A percentile compares a stretch with the other conserved stretches of the same genome.
Evolutionary conservation across 2,329 filamentous ascomycete genomes (phyloP).

Genomic region (Akanthomyces lecanii): DNA sequence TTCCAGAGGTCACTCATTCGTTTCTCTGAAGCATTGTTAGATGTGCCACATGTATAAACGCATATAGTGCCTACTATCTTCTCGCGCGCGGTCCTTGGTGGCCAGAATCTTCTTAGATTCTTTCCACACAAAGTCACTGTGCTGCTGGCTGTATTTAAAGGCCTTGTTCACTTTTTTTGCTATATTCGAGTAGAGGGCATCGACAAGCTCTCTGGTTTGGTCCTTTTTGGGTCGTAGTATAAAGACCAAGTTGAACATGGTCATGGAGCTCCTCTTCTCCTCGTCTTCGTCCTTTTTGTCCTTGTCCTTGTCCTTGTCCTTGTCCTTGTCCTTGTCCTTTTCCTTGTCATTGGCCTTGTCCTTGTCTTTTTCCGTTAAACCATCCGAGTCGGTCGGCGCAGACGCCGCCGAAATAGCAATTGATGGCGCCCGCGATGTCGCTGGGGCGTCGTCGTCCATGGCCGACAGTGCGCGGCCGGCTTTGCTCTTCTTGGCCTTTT

Average conservation of each 20-base stretch:
- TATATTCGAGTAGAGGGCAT: constrained; percentile 78
- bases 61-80: constrained; percentile 49
- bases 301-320: too few species aligned
- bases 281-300: constrained; percentile 46
- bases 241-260: constrained; percentile 97
- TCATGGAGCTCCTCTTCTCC: constrained; percentile 69
- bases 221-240: constrained; percentile 76
- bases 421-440: constrained; percentile 26
- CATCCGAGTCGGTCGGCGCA: constrained; percentile 25
- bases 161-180: constrained; percentile 90
- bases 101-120: constrained; percentile 79
- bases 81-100: constrained; percentile 76
- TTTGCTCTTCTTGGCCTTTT: constrained; percentile 50
- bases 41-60: not conserved
- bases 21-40: constrained; percentile 36
- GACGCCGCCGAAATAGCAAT: constrained; percentile 19
- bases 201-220: constrained; percentile 70
- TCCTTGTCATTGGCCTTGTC: constrained; percentile 21
- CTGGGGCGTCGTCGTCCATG: constrained; percentile 27
- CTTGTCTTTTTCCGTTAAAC: constrained; percentile 23
- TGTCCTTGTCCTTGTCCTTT: constrained; percentile 25
- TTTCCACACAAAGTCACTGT: constrained; percentile 84
- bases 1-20: constrained; percentile 65
- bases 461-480: constrained; percentile 17
- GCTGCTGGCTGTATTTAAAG: constrained; percentile 87